phyloP scores from a whole-genome alignment of 495 filamentous ascomycete species.

The Lepidopterella palustris region DNA sequence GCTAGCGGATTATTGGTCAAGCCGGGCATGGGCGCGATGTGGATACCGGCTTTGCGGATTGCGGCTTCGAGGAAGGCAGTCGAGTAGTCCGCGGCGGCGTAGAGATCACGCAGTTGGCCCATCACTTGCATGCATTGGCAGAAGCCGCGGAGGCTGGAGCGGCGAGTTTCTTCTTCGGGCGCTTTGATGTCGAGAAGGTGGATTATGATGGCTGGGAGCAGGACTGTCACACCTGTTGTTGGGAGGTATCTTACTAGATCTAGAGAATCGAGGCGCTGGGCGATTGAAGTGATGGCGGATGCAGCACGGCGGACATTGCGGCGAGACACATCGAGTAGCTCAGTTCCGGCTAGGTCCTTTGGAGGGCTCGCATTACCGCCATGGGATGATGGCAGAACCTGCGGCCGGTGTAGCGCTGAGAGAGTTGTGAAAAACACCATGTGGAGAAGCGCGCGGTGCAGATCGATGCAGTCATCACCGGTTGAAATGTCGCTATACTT shows the following conservation, averaged over 20 bases:
- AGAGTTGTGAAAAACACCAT: constrained; percentile 86
- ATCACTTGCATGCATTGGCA: constrained; percentile 81
- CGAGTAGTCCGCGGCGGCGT: constrained; percentile 80
- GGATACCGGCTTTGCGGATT: constrained; percentile 69
- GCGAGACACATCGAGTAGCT: constrained; percentile 70
- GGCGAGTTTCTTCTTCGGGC: constrained; percentile 58
- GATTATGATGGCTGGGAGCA: constrained; percentile 85
- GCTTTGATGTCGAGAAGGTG: constrained; percentile 86
- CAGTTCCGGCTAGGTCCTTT: constrained; percentile 45
- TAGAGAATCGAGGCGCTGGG: constrained; percentile 59
- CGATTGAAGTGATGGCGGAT: constrained; percentile 71
- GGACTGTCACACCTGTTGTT: constrained; percentile 80
- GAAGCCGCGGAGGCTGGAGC: constrained; percentile 67
- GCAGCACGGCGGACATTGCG: constrained; percentile 73
- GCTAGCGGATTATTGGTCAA: background rate
- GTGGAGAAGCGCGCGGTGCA: constrained; percentile 72
- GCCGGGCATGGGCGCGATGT: constrained; percentile 21
- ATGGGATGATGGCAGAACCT: constrained; percentile 61
- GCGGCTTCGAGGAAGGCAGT: constrained; percentile 80
- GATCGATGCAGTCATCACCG: constrained; percentile 51
- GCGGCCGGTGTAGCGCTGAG: constrained; percentile 79
- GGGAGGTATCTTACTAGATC: constrained; percentile 72
- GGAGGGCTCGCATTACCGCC: constrained; percentile 47
- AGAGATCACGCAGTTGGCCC: constrained; percentile 71
- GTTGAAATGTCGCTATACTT: constrained; percentile 49